Percentiles rank a stretch among this genome's conserved stretches.
Evolutionary conservation across 1,284 basidiomycete species (phyloP).

Genomic region (Chalciporus sp.): DNA sequence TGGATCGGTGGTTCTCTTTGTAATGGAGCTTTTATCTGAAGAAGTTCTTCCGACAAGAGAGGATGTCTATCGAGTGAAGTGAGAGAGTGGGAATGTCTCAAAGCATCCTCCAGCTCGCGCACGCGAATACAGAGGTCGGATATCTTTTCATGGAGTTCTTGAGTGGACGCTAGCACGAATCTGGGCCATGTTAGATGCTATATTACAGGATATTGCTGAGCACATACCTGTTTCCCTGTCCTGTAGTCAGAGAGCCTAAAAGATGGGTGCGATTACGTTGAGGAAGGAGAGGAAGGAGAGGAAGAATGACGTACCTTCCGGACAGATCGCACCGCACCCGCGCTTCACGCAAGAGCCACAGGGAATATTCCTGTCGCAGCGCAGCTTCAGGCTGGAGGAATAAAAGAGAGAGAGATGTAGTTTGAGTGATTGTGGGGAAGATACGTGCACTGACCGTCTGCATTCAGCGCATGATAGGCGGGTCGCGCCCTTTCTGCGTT

Average conservation of each 20-base stretch:
- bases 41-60: slow-evolving; percentile 66
- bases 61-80: slow-evolving; percentile 67
- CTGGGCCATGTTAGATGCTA: slow-evolving; percentile 37
- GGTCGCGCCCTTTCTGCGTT: slow-evolving; percentile 74
- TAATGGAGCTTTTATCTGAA: slow-evolving; percentile 71
- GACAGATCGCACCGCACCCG: slow-evolving; percentile 75
- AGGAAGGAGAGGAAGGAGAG: slow-evolving; percentile 8
- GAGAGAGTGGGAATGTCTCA: slow-evolving; percentile 59
- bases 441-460: slow-evolving; percentile 48
- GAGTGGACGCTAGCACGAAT: slow-evolving; percentile 80
- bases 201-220: not conserved
- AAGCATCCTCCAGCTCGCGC: slow-evolving; percentile 74
- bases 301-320: slow-evolving; percentile 44
- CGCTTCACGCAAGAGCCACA: slow-evolving; percentile 47
- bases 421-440: no score
- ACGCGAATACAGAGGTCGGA: slow-evolving; percentile 72
- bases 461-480: slow-evolving; percentile 78
- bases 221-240: slow-evolving; percentile 74
- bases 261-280: slow-evolving; percentile 21
- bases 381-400: slow-evolving; percentile 61
- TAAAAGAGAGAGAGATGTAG: not conserved
- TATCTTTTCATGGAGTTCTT: slow-evolving; percentile 83
- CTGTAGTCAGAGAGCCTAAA: slow-evolving; percentile 72
- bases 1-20: slow-evolving; percentile 54
- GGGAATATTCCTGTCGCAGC: slow-evolving; percentile 63